Evolutionary conservation across 2,329 filamentous ascomycete genomes (phyloP).

Genomic region (Aspergillus udagawae): DNA sequence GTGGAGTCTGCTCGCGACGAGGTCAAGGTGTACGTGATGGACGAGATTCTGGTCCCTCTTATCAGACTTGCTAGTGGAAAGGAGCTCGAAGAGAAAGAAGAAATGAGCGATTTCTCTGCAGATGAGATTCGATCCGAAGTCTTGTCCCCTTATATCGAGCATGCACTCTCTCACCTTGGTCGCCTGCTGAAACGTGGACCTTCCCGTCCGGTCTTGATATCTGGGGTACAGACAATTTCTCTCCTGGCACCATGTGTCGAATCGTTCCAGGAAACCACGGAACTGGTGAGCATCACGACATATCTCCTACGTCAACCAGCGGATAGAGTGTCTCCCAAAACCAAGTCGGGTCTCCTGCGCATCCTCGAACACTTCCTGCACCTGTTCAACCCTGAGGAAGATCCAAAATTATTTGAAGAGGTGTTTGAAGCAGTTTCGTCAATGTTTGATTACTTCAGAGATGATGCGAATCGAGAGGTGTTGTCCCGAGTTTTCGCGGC

Average conservation of each 20-base stretch:
- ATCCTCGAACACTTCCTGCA: constrained; percentile 79
- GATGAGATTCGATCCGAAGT: constrained; percentile 35
- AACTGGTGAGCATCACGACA: constrained; percentile 72
- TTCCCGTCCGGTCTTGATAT: constrained; percentile 71
- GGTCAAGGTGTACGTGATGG: constrained; percentile 77
- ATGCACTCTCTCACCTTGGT: constrained; percentile 56
- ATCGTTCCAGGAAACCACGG: constrained; percentile 60
- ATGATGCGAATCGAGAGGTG: constrained; percentile 69
- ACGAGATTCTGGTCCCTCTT: constrained; percentile 66
- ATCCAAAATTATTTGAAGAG: constrained; percentile 56
- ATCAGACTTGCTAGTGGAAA: constrained; percentile 56
- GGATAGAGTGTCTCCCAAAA: constrained; percentile 73
- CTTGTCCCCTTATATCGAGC: constrained; percentile 58
- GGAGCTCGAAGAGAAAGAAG: constrained; percentile 50
- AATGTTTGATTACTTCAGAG: constrained; percentile 86
- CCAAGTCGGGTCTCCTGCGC: constrained; percentile 74
- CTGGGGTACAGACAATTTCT: constrained; percentile 75
- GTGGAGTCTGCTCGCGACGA: constrained; percentile 75
- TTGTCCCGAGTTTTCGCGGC: constrained; percentile 69
- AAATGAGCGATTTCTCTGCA: constrained; percentile 37
- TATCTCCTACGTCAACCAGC: constrained; percentile 83
- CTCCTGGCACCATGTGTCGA: constrained; percentile 67
- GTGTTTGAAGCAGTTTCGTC: constrained; percentile 73
- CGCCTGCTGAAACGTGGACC: constrained; percentile 54
- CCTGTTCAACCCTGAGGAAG: constrained; percentile 55